Conservation (phyloP, 768 basidiomycete species). For the Tephrocybe sp. region DNA sequence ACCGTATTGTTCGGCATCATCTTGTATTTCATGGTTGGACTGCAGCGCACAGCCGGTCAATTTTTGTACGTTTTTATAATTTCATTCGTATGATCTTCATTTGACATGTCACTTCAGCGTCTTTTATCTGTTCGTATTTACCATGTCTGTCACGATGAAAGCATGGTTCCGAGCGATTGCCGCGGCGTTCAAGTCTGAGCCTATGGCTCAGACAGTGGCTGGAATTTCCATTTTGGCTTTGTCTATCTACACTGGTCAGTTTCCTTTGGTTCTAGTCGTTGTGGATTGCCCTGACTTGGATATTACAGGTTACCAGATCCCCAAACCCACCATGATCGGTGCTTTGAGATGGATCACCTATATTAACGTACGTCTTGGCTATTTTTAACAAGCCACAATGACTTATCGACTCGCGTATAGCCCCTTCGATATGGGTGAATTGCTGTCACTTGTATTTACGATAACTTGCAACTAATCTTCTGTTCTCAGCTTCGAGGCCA, state of each 20-base stretch:
- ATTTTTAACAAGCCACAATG: too few species aligned
- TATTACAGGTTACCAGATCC: constrained; percentile 52
- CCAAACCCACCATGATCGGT: constrained; percentile 64
- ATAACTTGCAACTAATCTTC: constrained; percentile 32
- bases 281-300: constrained; percentile 2
- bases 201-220: constrained; percentile 56
- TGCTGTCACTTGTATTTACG: constrained; percentile 36
- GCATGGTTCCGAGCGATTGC: constrained; percentile 73
- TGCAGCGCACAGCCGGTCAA: constrained; percentile 55
- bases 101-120: constrained; percentile 37
- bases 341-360: constrained; percentile 68
- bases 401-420: constrained; percentile 21
- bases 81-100: not conserved
- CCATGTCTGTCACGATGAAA: constrained; percentile 66
- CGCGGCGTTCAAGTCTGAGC: constrained; percentile 55
- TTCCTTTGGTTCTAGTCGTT: constrained; percentile 24
- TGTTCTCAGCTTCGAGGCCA: constrained; percentile 61
- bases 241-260: constrained; percentile 46
- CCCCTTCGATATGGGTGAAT: constrained; percentile 42
- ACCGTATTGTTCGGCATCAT: constrained; percentile 44
- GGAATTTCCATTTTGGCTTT: constrained; percentile 46
- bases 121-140: constrained; percentile 56
- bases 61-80: constrained; percentile 57
- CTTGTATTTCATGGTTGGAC: constrained; percentile 62
- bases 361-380: constrained; percentile 52